A percentile compares a stretch with the other conserved stretches of the same genome.
phyloP scores from a whole-genome alignment of 1,284 basidiomycete genomes.

The Tremellales sp. region DNA sequence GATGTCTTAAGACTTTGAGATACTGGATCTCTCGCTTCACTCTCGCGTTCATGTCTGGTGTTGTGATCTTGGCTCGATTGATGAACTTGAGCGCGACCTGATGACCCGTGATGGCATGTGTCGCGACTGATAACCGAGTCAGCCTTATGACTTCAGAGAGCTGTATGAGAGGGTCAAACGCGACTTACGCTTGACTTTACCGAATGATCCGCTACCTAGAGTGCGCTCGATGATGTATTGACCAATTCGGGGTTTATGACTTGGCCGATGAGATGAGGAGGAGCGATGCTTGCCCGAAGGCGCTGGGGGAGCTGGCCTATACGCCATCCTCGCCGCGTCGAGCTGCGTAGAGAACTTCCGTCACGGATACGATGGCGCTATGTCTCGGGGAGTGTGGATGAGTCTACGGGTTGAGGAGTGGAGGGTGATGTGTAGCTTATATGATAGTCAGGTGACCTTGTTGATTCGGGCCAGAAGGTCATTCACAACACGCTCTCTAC shows the following conservation, averaged over 20 bases:
- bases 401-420: no score
- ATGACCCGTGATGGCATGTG: conserved; percentile 89
- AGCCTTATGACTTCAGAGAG: background rate
- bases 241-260: conserved; percentile 44
- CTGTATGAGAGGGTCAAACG: background rate
- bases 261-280: conserved; percentile 8
- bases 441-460: no score
- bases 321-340: conserved; percentile 26
- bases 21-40: conserved; percentile 96
- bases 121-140: conserved; percentile 71
- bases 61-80: conserved; percentile 87
- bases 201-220: conserved; percentile 76
- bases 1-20: conserved; percentile 82
- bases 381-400: no score
- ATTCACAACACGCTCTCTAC: no score
- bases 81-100: conserved; percentile 98
- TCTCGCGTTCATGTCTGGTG: conserved; percentile 83
- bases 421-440: no score
- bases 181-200: conserved; percentile 90
- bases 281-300: conserved; percentile 21
- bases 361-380: no score
- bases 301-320: conserved; percentile 40
- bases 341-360: background rate
- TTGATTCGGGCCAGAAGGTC: no score
- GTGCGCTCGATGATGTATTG: conserved; percentile 53